phyloP scores from a whole-genome alignment of 768 basidiomycete genomes.

The Melanogaster broomeanus region DNA sequence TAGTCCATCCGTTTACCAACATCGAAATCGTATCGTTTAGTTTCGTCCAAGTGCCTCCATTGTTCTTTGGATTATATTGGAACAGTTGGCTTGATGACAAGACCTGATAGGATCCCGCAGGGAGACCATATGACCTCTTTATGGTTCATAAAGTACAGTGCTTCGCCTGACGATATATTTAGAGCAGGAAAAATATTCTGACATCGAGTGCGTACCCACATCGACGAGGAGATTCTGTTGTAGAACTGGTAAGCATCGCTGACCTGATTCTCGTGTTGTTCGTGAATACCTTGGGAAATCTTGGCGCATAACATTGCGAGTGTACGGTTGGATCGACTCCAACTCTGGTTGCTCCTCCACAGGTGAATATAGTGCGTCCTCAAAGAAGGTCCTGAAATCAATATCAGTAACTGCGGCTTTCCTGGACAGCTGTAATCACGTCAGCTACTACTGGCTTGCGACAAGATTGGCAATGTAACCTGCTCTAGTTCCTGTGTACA shows the following conservation, averaged over 20 bases:
- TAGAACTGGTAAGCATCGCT: not conserved
- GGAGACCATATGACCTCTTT: conserved; percentile 24
- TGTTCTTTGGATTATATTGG: conserved; percentile 27
- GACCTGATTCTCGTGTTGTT: not conserved
- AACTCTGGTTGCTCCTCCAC: conserved; percentile 13
- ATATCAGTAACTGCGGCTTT: conserved; percentile 15
- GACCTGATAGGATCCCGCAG: conserved; percentile 23
- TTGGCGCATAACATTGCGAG: not conserved
- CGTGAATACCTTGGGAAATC: conserved; percentile 18
- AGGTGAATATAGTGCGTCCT: conserved; percentile 6
- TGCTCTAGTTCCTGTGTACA: conserved; percentile 23
- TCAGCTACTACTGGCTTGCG: conserved; percentile 1
- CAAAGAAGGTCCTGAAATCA: conserved; percentile 11
- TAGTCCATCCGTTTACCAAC: conserved; percentile 18
- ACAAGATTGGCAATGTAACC: not conserved
- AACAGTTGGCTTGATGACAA: conserved; percentile 25
- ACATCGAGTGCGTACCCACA: conserved; percentile 12
- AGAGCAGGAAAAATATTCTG: not conserved
- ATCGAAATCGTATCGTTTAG: conserved; percentile 6
- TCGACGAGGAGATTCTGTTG: conserved; percentile 1
- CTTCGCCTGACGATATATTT: conserved; percentile 6
- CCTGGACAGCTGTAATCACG: conserved; percentile 6
- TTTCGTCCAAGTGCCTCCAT: conserved; percentile 18
- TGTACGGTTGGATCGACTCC: conserved; percentile 4
- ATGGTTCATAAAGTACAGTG: conserved; percentile 9